phyloP scores from a whole-genome alignment of 768 basidiomycete genomes.

The Agrocybe chaxingu region DNA sequence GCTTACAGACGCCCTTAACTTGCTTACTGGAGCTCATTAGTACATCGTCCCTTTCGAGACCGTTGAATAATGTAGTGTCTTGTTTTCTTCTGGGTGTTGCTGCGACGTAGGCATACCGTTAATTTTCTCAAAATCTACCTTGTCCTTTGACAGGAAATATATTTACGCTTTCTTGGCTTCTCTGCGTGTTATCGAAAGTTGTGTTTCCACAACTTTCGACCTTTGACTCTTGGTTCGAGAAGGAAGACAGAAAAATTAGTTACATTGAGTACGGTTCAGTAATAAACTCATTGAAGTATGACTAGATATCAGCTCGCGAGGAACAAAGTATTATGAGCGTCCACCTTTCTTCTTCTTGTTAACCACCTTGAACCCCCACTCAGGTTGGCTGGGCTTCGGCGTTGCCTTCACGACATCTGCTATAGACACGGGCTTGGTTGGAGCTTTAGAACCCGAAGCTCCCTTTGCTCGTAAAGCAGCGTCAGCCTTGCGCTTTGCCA shows the following conservation, averaged over 20 bases:
- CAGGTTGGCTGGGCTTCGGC: slow-evolving; percentile 69
- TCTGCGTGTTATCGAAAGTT: no score
- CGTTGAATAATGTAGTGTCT: no score
- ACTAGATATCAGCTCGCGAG: no score
- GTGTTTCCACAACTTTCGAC: no score
- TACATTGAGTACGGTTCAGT: no score
- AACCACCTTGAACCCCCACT: slow-evolving; percentile 92
- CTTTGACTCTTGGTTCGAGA: no score
- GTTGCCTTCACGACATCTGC: slow-evolving; percentile 90
- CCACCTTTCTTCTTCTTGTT: slow-evolving; percentile 79
- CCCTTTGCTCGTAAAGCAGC: slow-evolving; percentile 52
- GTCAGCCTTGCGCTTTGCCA: slow-evolving; percentile 83
- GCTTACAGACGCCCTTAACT: slow-evolving; percentile 39
- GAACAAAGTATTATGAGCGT: slow-evolving; percentile 7
- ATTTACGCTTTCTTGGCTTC: no score
- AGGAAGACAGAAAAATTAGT: no score
- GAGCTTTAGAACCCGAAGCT: slow-evolving; percentile 25
- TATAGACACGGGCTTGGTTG: slow-evolving; percentile 63
- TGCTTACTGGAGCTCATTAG: neutral
- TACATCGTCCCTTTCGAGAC: no score
- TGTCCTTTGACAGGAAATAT: neutral
- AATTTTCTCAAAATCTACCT: no score
- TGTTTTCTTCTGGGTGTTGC: no score
- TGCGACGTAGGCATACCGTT: neutral
- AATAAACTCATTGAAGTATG: no score